Evolutionary conservation across 495 filamentous ascomycete genomes (phyloP).

Genomic region (Neurospora sp.): DNA sequence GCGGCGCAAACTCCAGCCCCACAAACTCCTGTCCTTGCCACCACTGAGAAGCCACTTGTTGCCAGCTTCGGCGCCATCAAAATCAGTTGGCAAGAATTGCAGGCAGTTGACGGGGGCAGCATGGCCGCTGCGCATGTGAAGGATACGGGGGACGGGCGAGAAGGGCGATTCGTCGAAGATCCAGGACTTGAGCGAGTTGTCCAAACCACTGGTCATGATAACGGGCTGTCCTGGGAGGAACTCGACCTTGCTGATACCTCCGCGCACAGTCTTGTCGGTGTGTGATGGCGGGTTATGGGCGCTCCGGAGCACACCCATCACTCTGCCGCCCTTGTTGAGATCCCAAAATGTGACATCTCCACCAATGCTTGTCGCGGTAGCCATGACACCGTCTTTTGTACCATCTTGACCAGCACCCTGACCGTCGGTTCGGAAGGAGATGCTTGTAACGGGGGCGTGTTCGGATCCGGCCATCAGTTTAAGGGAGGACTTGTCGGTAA

Average conservation of each 20-base stretch:
- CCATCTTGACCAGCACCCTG: conserved; percentile 83
- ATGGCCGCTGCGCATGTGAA: conserved; percentile 81
- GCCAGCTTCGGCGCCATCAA: conserved; percentile 75
- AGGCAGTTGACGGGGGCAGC: conserved; percentile 72
- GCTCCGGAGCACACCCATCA: conserved; percentile 70
- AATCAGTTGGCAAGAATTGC: conserved; percentile 71
- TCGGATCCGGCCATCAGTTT: conserved; percentile 50
- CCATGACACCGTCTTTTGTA: conserved; percentile 72
- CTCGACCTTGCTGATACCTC: conserved; percentile 66
- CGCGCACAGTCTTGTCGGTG: conserved; percentile 31
- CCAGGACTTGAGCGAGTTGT: conserved; percentile 92
- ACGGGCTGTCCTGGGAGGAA: conserved; percentile 89
- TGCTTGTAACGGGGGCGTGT: conserved; percentile 56
- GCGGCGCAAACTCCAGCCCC: conserved; percentile 89
- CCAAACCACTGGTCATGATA: conserved; percentile 77
- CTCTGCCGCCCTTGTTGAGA: conserved; percentile 72
- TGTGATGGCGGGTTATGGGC: conserved; percentile 68
- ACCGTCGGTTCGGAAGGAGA: conserved; percentile 89
- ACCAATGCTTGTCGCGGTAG: conserved; percentile 56
- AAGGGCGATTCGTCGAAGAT: conserved; percentile 86
- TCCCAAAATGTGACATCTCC: conserved; percentile 96
- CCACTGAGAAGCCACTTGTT: conserved; percentile 94
- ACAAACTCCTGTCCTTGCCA: conserved; percentile 77
- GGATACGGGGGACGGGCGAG: conserved; percentile 68
- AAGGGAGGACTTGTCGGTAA: conserved; percentile 59